These are phyloP conservation scores for Anastatica hierochuntica DNA, from an alignment of 345 rosid genomes.

Conservation along the genomic window DNA sequence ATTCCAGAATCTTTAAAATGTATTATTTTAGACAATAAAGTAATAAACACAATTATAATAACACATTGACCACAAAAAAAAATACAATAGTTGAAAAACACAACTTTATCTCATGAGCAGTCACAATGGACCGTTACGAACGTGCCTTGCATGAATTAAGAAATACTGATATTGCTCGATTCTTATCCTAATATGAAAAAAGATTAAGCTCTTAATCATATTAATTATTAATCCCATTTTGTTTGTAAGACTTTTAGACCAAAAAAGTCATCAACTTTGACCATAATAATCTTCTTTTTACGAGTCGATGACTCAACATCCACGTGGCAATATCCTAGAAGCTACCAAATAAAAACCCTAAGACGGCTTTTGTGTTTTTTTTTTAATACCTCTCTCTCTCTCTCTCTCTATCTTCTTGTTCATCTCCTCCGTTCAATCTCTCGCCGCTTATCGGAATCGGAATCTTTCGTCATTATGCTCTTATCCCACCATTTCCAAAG, in stretches of 20 bases:
- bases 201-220: not conserved
- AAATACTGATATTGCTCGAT: not conserved
- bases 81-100: no score
- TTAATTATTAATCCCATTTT: not conserved
- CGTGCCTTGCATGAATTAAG: slow-evolving; percentile 10
- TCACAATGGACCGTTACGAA: not conserved
- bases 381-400: not conserved
- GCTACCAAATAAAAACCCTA: slow-evolving; percentile 14
- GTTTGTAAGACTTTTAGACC: not conserved
- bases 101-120: no score
- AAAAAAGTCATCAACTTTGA: not conserved
- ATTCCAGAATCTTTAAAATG: no score
- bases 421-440: no score
- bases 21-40: no score
- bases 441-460: slow-evolving; percentile 19
- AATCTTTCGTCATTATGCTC: slow-evolving; percentile 14
- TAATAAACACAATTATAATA: no score
- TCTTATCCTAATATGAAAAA: not conserved
- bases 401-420: slow-evolving; percentile 8
- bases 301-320: not conserved
- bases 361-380: not conserved
- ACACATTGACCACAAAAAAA: no score
- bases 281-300: not conserved
- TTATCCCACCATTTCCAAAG: not conserved
- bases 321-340: slow-evolving; percentile 25